Evolutionary conservation across 768 basidiomycete species (phyloP).

Genomic region (Rhizopogon sp.): DNA sequence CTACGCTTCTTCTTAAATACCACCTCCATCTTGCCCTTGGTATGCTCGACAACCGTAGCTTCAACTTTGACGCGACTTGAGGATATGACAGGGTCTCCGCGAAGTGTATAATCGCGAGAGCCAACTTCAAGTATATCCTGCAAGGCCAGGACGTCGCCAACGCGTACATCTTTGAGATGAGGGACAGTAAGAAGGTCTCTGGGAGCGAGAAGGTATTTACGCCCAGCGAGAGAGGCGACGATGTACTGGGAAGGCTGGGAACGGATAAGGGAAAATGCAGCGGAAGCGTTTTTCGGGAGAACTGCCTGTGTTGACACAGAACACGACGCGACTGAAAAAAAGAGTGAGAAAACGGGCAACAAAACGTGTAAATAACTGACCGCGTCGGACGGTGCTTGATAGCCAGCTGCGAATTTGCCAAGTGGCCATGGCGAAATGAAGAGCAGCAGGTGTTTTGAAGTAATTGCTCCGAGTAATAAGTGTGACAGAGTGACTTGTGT

Average conservation of each 20-base stretch:
- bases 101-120: slow-evolving; percentile 90
- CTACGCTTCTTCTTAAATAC: slow-evolving; percentile 97
- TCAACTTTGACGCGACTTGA: slow-evolving; percentile 63
- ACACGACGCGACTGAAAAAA: slow-evolving; percentile 13
- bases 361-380: slow-evolving; percentile 6
- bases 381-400: slow-evolving; percentile 16
- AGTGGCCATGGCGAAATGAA: slow-evolving; percentile 4
- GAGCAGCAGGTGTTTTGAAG: neutral
- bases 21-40: slow-evolving; percentile 87
- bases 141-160: slow-evolving; percentile 81
- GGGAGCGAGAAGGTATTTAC: slow-evolving; percentile 85
- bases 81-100: slow-evolving; percentile 70
- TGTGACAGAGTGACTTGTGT: slow-evolving; percentile 7
- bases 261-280: slow-evolving; percentile 76
- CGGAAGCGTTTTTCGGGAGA: slow-evolving; percentile 37
- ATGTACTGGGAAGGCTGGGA: slow-evolving; percentile 93
- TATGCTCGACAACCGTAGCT: slow-evolving; percentile 96
- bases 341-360: slow-evolving; percentile 1
- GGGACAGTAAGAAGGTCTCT: slow-evolving; percentile 93
- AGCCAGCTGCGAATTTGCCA: slow-evolving; percentile 24
- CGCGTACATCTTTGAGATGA: slow-evolving; percentile 75
- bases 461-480: slow-evolving; percentile 3
- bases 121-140: slow-evolving; percentile 92
- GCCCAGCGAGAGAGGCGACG: slow-evolving; percentile 81
- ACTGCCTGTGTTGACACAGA: slow-evolving; percentile 28